These are phyloP conservation scores for Hypericum perforatum DNA, from an alignment of 345 rosid species.

Conservation along the genomic window DNA sequence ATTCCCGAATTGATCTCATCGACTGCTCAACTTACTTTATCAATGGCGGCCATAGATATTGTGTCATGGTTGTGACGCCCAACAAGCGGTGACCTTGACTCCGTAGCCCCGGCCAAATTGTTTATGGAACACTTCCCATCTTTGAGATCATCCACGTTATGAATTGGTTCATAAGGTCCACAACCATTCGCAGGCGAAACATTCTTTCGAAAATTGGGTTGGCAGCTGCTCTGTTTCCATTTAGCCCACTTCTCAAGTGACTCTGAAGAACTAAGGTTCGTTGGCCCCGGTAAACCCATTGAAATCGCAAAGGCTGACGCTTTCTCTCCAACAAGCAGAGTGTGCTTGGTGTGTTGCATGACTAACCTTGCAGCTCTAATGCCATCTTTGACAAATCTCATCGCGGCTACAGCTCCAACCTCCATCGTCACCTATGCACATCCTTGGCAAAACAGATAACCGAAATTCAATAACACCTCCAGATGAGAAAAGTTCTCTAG, in stretches of 20 bases:
- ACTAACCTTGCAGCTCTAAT: constrained; percentile 79
- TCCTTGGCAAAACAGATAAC: constrained; percentile 32
- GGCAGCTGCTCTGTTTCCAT: constrained; percentile 64
- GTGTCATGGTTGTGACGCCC: constrained; percentile 82
- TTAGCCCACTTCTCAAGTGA: constrained; percentile 64
- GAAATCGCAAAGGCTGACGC: constrained; percentile 86
- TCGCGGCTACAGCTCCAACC: constrained; percentile 97
- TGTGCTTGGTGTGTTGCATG: constrained; percentile 71
- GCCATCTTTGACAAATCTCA: constrained; percentile 92
- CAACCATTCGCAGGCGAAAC: constrained; percentile 47
- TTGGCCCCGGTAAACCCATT: constrained; percentile 90
- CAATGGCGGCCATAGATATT: constrained; percentile 84
- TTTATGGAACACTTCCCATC: constrained; percentile 16
- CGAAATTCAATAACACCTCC: constrained; percentile 4
- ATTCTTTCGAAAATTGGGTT: constrained; percentile 82
- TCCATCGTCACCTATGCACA: constrained; percentile 81
- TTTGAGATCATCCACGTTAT: constrained; percentile 7
- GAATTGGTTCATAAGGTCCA: constrained; percentile 65
- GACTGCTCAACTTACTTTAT: constrained; percentile 44
- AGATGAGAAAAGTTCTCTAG: background rate
- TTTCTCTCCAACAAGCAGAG: constrained; percentile 71
- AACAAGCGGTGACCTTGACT: constrained; percentile 38
- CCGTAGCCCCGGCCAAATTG: constrained; percentile 22
- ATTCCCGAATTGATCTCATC: background rate
- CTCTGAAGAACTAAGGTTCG: constrained; percentile 70